Conservation (phyloP, 78 protist species). For the Cavenderia fasciculata region DNA sequence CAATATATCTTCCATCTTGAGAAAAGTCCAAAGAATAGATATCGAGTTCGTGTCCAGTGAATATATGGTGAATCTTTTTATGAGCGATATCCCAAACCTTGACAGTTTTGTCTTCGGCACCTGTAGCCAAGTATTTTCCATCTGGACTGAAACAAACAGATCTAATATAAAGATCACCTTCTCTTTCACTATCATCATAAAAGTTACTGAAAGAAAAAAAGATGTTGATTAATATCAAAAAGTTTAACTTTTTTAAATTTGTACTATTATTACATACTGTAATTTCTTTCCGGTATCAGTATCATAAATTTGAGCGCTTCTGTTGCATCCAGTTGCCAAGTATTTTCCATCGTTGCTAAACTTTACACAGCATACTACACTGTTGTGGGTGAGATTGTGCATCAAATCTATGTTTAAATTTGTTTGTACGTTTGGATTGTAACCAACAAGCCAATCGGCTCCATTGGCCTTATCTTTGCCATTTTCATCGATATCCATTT, state of each 20-base stretch:
- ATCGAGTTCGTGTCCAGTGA: slow-evolving; percentile 89
- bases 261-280: slow-evolving; percentile 25
- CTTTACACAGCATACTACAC: slow-evolving; percentile 93
- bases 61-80: slow-evolving; percentile 39
- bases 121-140: slow-evolving; percentile 83
- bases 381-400: slow-evolving; percentile 76
- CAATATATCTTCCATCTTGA: slow-evolving; percentile 86
- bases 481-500: slow-evolving; percentile 20
- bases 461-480: slow-evolving; percentile 54
- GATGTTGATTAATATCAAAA: not conserved
- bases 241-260: not conserved
- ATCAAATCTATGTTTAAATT: slow-evolving; percentile 74
- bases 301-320: slow-evolving; percentile 89
- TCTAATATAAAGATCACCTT: slow-evolving; percentile 85
- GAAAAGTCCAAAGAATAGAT: slow-evolving; percentile 92
- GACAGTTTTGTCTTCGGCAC: slow-evolving; percentile 90
- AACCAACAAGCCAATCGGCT: slow-evolving; percentile 82
- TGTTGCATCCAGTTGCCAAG: slow-evolving; percentile 93
- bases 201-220: not conserved
- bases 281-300: slow-evolving; percentile 87
- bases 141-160: slow-evolving; percentile 94
- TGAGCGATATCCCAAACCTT: slow-evolving; percentile 84
- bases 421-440: slow-evolving; percentile 82
- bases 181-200: slow-evolving; percentile 69
- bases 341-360: slow-evolving; percentile 86